These are phyloP conservation scores for Cladophialophora psammophila DNA, from an alignment of 2,329 filamentous ascomycete species.

Conservation along the genomic window DNA sequence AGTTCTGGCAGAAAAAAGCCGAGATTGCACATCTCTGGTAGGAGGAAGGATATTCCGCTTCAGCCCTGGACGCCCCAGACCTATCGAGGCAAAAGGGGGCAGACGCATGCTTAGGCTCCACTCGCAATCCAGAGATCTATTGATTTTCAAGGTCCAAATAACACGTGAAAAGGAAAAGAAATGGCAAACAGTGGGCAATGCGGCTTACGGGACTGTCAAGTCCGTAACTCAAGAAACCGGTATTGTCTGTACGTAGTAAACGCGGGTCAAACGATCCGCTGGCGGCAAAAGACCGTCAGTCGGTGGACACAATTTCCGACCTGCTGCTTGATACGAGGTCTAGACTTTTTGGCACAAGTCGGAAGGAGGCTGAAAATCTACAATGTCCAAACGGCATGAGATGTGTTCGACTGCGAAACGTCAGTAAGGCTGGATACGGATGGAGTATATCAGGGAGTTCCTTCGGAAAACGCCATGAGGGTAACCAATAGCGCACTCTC, in stretches of 20 bases:
- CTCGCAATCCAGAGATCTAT: not conserved
- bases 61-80: not conserved
- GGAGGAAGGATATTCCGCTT: not conserved
- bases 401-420: conserved; percentile 7
- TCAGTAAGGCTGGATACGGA: conserved; percentile 9
- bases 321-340: conserved; percentile 11
- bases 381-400: not conserved
- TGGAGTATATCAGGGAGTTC: not conserved
- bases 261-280: not conserved
- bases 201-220: not conserved
- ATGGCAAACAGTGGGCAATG: not conserved
- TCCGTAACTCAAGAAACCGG: not conserved
- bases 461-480: conserved; percentile 20
- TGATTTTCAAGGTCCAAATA: conserved; percentile 3
- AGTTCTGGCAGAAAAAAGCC: conserved; percentile 15
- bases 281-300: conserved; percentile 2
- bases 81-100: not conserved
- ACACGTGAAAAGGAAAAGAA: not conserved
- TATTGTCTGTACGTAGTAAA: conserved; percentile 1
- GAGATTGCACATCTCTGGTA: conserved; percentile 21
- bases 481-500: conserved; percentile 25
- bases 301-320: conserved; percentile 21
- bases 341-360: not conserved
- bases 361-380: conserved; percentile 18
- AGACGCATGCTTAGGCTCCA: not conserved